Conservation (phyloP, 192 early-diverging fungal genomes). For the Podila minutissima region DNA sequence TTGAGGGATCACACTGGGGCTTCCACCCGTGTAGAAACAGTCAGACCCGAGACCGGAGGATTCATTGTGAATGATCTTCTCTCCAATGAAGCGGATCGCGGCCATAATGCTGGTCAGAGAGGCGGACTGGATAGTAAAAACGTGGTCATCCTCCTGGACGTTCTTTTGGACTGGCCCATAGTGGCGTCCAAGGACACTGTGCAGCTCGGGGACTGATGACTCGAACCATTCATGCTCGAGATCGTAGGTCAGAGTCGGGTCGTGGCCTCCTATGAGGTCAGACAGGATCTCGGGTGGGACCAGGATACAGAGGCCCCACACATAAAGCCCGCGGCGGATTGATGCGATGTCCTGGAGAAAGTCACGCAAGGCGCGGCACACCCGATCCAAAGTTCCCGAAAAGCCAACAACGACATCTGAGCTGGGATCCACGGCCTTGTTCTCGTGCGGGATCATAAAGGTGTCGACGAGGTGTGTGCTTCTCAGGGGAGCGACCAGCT, state of each 20-base stretch:
- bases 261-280: not conserved
- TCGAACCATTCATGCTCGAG: not conserved
- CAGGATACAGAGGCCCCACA: conserved; percentile 18
- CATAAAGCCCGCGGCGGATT: not conserved
- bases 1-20: conserved; percentile 14
- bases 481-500: not conserved
- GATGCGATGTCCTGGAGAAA: conserved; percentile 11
- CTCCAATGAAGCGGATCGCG: conserved; percentile 4
- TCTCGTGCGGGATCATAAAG: conserved; percentile 26
- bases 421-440: not conserved
- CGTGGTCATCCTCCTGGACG: conserved; percentile 3
- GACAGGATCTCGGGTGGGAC: conserved; percentile 3
- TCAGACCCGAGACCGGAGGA: not conserved
- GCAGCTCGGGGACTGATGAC: conserved; percentile 10
- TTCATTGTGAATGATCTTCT: not conserved
- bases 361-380: conserved; percentile 8
- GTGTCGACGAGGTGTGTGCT: conserved; percentile 12
- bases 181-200: not conserved
- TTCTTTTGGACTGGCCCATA: not conserved
- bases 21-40: conserved; percentile 26
- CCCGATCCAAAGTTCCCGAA: conserved; percentile 12
- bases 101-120: conserved; percentile 6
- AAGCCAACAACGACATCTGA: conserved; percentile 29
- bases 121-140: conserved; percentile 2
- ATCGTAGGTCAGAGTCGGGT: not conserved